Percentiles rank a stretch among this genome's conserved stretches.
phyloP scores from a whole-genome alignment of 441 rosid species.

The Erodium trifolium region DNA sequence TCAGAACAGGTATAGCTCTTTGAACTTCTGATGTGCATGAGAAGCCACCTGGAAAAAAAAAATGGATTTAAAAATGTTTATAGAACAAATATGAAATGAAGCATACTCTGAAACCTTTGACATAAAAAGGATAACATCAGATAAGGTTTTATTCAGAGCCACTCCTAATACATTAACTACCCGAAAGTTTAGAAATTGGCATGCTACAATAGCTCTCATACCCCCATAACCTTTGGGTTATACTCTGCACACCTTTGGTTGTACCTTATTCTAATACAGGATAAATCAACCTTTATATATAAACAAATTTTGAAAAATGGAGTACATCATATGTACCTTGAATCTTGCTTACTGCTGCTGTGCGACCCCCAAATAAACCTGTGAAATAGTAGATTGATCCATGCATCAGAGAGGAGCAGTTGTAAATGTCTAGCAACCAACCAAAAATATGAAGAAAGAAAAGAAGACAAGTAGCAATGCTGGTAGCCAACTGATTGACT shows the following conservation, averaged over 20 bases:
- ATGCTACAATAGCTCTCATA: no score
- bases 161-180: background rate
- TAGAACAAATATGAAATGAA: background rate
- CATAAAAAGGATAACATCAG: background rate
- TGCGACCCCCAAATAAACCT: slow-evolving; percentile 2
- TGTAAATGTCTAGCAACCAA: background rate
- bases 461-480: background rate
- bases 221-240: background rate
- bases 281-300: background rate
- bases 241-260: background rate
- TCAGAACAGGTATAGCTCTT: slow-evolving; percentile 31
- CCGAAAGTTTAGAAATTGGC: background rate
- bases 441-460: background rate
- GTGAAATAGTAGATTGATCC: background rate
- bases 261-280: background rate
- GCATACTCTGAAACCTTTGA: background rate
- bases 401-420: background rate
- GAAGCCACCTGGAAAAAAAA: slow-evolving; percentile 23
- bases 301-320: background rate
- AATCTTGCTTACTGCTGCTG: background rate
- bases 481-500: background rate
- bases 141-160: background rate
- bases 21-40: slow-evolving; percentile 32
- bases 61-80: background rate
- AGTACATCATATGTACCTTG: slow-evolving; percentile 2